Base-by-base conservation (phyloP, 2,329 filamentous ascomycete species). In the Falciphora oryzae region DNA sequence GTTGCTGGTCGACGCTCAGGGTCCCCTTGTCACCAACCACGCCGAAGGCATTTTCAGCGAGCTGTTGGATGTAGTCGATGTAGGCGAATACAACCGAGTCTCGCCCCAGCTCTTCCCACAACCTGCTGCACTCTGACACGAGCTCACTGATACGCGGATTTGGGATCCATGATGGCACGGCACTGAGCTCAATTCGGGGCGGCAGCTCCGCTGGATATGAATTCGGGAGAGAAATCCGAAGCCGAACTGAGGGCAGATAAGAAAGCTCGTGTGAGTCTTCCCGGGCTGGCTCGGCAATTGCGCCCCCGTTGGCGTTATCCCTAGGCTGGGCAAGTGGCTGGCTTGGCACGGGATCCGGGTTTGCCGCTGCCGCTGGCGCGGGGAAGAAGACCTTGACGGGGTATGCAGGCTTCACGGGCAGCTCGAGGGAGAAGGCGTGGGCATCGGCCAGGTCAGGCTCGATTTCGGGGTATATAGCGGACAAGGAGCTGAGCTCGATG, bases 391-490 rank as follows among this genome's bases (percentile, higher is more conserved):
- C 85, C 7, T 81, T 83, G 64, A 89, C 78, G 13, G 84, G 79
- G 57, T 80, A 77, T 44, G 75, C 76, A 14, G 86, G 82, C 67
- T 81, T 80, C 57, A 89, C 82, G 4, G 85, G 83, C 25, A 89
- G 74, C 59, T 86, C 83, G 65, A 89, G 80, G 58, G 78, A 77
- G 71, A 88, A 82, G 10, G 76, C 77, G 69, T 81, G 81, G n/a
- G 72, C 72, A 65, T 80, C 76, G 38, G 79, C 69, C 8, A 77
- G 71, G 59, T 78, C 73, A 27, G 79, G 72, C 35, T 78, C 78
- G 18, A 90, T 82, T 74, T 90, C 88, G n/a, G 87, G 87, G 68
- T 83, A 90, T 70, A 90, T 90, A 67, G 86, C 85, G 65, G 80
- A 76, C 65, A 90, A 80, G 18, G 85, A 83, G 70, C 80, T 82